Base-by-base conservation (phyloP, 2,329 filamentous ascomycete species). In the Venturia effusa region DNA sequence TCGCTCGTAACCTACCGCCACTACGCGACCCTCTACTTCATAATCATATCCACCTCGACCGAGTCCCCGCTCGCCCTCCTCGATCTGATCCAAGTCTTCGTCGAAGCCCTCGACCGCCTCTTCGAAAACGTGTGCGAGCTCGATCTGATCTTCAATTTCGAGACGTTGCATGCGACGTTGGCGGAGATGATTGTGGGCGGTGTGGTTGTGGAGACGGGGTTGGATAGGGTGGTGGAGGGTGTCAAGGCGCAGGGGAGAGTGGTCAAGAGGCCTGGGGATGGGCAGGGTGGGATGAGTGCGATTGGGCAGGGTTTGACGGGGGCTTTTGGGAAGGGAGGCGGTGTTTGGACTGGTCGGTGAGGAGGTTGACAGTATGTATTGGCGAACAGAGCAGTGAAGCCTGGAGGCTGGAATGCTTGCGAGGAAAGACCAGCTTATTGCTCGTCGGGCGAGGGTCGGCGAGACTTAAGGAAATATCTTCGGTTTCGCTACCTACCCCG, bases 71-170 rank as follows among this genome's bases (percentile, higher is more conserved):
- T 99, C 3, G 94, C 94, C 0, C 83, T 99, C 30, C 92, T 99
- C 67, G 94, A 99, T 75, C 80, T 99, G 63, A 97, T 99, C 68
- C 94, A 99, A 77, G 94, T 99, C 66, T 99, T 97, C 71, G 94
- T 99, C 67, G 94, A 99, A 77, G 88, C 93, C 0, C 83, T 99
- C 41, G 94, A 99, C 75, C 86, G 91, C 68, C 82, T 99, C 48
- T 99, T 99, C 73, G 94, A 97, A 78, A 97, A 99, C 74, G 94
- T 99, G 11, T 99, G 94, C 82, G 94, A 99, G 79, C 81, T 99
- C 64, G 92, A 99, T 75, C 83, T 99, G 69, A 99, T 99, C 75
- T 99, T 99, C 80, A 97, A 97, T 74, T 99, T 96, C 70, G 94
- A 99, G 82, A 95, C 92, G 19, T 81, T 99, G 71, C 94, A 99